phyloP scores from a whole-genome alignment of 495 filamentous ascomycete species.

The Xylaria flabelliformis region DNA sequence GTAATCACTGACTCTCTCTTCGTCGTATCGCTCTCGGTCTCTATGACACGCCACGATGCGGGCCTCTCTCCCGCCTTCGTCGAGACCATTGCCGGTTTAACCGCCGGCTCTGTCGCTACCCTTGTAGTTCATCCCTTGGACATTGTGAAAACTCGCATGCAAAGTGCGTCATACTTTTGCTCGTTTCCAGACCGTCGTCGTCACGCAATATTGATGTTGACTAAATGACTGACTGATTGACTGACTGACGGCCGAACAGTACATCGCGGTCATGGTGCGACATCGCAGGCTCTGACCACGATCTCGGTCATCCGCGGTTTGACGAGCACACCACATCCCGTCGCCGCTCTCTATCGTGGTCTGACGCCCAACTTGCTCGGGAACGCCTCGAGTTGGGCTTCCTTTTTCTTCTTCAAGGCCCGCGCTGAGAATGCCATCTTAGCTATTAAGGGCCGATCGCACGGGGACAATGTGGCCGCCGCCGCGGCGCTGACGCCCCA shows the following conservation, averaged over 20 bases:
- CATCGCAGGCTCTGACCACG: slow-evolving; percentile 44
- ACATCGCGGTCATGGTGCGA: slow-evolving; percentile 43
- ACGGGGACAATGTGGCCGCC: neutral
- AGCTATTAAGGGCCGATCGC: slow-evolving; percentile 31
- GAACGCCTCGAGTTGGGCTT: slow-evolving; percentile 87
- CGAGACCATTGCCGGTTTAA: slow-evolving; percentile 89
- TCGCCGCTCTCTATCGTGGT: slow-evolving; percentile 82
- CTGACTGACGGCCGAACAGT: slow-evolving; percentile 35
- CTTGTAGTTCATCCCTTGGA: slow-evolving; percentile 87
- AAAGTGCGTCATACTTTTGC: slow-evolving; percentile 60
- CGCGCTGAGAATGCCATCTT: slow-evolving; percentile 50
- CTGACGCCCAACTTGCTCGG: slow-evolving; percentile 88
- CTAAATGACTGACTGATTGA: too few species aligned
- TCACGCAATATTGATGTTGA: neutral
- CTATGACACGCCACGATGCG: slow-evolving; percentile 54
- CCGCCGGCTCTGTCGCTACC: slow-evolving; percentile 84
- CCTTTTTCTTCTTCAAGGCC: slow-evolving; percentile 80
- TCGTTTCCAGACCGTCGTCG: neutral
- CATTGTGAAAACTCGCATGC: slow-evolving; percentile 93
- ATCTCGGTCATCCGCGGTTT: slow-evolving; percentile 54
- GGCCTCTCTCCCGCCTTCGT: slow-evolving; percentile 76
- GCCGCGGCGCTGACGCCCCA: slow-evolving; percentile 59
- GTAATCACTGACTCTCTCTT: slow-evolving; percentile 2
- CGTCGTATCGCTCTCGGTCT: slow-evolving; percentile 22
- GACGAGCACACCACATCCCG: slow-evolving; percentile 48